A percentile compares a stretch with the other conserved stretches of the same genome.
Evolutionary conservation across 257 asterid species (phyloP).

Genomic region (Salvia hispanica): DNA sequence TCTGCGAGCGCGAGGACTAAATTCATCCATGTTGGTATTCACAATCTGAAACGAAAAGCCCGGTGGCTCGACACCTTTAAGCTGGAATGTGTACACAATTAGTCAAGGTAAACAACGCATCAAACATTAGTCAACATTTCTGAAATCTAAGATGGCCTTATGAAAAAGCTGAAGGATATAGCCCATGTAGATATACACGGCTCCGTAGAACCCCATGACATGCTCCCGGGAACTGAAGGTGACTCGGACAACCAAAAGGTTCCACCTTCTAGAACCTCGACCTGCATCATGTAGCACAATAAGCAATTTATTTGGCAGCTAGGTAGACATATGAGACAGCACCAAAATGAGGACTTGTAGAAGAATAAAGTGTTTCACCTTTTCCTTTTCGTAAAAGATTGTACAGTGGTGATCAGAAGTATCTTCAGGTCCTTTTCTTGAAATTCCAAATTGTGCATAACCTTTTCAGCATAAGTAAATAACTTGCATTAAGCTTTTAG

Average conservation of each 20-base stretch:
- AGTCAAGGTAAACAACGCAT: conserved; percentile 52
- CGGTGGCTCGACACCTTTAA: conserved; percentile 95
- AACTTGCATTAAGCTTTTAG: conserved; percentile 2
- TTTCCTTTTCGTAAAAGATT: conserved; percentile 87
- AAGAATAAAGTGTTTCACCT: conserved; percentile 47
- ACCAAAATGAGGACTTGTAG: background rate
- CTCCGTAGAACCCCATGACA: conserved; percentile 89
- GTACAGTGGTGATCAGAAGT: conserved; percentile 87
- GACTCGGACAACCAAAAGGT: conserved; percentile 98
- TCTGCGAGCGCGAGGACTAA: conserved; percentile 93
- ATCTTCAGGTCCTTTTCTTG: conserved; percentile 92
- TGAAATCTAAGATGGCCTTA: conserved; percentile 6
- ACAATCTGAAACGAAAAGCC: conserved; percentile 95
- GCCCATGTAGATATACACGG: conserved; percentile 98
- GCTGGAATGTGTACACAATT: conserved; percentile 93
- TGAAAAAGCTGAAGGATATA: conserved; percentile 66
- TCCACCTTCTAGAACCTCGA: conserved; percentile 95
- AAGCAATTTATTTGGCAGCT: conserved; percentile 1
- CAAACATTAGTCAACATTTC: conserved; percentile 18
- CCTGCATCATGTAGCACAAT: conserved; percentile 45
- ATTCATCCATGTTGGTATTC: conserved; percentile 94
- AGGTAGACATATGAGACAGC: background rate
- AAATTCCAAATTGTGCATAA: conserved; percentile 85
- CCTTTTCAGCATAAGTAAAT: conserved; percentile 48
- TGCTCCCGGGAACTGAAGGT: conserved; percentile 99